Conservation (phyloP, 116 monocot species). For the Zostera marina region DNA sequence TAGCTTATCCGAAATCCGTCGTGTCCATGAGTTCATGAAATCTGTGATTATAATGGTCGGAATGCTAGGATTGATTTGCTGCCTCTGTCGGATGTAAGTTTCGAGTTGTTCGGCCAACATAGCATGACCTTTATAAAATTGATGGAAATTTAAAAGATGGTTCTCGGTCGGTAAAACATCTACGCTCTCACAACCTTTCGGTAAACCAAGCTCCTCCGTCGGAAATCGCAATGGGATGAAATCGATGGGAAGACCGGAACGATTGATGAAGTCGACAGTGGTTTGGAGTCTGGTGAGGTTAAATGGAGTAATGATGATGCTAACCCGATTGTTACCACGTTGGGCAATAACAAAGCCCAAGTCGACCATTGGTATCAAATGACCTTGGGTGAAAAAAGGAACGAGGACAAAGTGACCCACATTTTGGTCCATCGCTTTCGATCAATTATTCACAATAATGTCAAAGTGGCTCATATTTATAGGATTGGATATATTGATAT, state of each 20-base stretch:
- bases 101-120: background rate
- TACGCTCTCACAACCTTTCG: constrained; percentile 6
- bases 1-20: constrained; percentile 2
- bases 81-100: background rate
- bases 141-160: background rate
- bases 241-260: constrained; percentile 6
- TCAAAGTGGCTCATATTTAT: too few species aligned
- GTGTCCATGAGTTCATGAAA: constrained; percentile 6
- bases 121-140: constrained; percentile 3
- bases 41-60: constrained; percentile 14
- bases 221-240: constrained; percentile 7
- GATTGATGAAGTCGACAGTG: background rate
- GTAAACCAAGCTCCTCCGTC: constrained; percentile 1
- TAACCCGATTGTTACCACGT: constrained; percentile 1
- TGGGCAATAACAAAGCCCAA: constrained; percentile 6
- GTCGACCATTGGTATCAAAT: constrained; percentile 21
- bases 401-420: constrained; percentile 15
- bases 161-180: constrained; percentile 6
- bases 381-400: constrained; percentile 15
- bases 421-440: too few species aligned
- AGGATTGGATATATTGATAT: too few species aligned
- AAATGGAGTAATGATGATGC: constrained; percentile 12
- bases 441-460: too few species aligned
- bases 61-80: background rate
- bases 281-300: constrained; percentile 8